Evolutionary conservation across 2,329 filamentous ascomycete species (phyloP).

Genomic region (Ophiostoma sp.): DNA sequence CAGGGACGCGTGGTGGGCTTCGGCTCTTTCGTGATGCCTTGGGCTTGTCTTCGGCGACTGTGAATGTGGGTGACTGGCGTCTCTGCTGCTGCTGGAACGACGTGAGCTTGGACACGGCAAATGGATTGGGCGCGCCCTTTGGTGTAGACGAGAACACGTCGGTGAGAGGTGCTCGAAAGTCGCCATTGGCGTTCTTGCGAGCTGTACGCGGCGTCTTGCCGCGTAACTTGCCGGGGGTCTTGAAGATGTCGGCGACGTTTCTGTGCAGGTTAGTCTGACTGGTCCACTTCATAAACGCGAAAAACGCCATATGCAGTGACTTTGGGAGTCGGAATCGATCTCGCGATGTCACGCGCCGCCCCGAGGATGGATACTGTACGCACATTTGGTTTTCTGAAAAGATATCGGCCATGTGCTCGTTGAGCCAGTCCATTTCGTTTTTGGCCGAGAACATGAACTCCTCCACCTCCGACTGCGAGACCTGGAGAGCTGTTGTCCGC

Average conservation of each 20-base stretch:
- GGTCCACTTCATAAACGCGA: too few relatives aligned
- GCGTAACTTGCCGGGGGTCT: slow-evolving; percentile 78
- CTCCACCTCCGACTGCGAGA: slow-evolving; percentile 77
- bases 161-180: slow-evolving; percentile 58
- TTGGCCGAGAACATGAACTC: slow-evolving; percentile 89
- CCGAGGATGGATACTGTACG: slow-evolving; percentile 35
- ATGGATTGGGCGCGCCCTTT: slow-evolving; percentile 50
- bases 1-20: slow-evolving; percentile 29
- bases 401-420: slow-evolving; percentile 96
- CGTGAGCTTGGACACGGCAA: slow-evolving; percentile 42
- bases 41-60: slow-evolving; percentile 51
- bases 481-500: slow-evolving; percentile 67
- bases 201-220: slow-evolving; percentile 73
- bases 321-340: background rate
- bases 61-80: slow-evolving; percentile 35
- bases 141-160: slow-evolving; percentile 54
- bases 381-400: slow-evolving; percentile 85
- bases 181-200: slow-evolving; percentile 54
- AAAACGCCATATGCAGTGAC: background rate
- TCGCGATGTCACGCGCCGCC: background rate
- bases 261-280: slow-evolving; percentile 42
- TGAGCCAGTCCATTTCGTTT: slow-evolving; percentile 96
- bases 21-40: slow-evolving; percentile 30
- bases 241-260: slow-evolving; percentile 92
- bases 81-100: slow-evolving; percentile 47